A percentile compares a stretch with the other conserved stretches of the same genome.
Evolutionary conservation across 768 basidiomycete genomes (phyloP).

Genomic region (Hebeloma cylindrosporum): DNA sequence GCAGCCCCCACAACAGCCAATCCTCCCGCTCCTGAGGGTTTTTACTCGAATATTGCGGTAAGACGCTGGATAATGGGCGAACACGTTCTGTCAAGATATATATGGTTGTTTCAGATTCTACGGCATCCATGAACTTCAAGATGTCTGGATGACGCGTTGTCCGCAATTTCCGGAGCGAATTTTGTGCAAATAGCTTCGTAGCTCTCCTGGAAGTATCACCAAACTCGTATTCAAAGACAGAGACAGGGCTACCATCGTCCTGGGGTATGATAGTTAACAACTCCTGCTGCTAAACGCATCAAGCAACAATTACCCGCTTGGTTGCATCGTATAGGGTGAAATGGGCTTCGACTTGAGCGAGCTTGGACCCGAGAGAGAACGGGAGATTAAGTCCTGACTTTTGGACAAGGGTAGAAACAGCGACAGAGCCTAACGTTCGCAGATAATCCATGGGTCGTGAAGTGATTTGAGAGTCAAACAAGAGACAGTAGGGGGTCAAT

Average conservation of each 20-base stretch:
- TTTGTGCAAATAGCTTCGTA: slow-evolving; percentile 76
- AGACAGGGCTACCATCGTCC: slow-evolving; percentile 87
- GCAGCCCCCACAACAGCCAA: slow-evolving; percentile 92
- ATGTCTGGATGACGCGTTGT: slow-evolving; percentile 95
- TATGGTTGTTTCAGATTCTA: slow-evolving; percentile 84
- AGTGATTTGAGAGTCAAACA: no score
- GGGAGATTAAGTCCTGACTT: slow-evolving; percentile 91
- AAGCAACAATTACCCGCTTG: slow-evolving; percentile 65
- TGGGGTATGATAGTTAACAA: slow-evolving; percentile 33
- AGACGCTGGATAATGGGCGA: slow-evolving; percentile 61
- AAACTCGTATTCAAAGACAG: slow-evolving; percentile 91
- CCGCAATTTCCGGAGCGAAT: slow-evolving; percentile 86
- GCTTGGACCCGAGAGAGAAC: slow-evolving; percentile 77
- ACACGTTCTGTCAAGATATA: slow-evolving; percentile 96
- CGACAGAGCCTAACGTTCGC: slow-evolving; percentile 78
- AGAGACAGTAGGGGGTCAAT: no score
- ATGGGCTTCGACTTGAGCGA: slow-evolving; percentile 66
- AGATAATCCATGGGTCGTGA: slow-evolving; percentile 71
- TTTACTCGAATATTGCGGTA: slow-evolving; percentile 65
- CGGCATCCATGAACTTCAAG: slow-evolving; percentile 91
- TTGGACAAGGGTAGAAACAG: slow-evolving; percentile 87
- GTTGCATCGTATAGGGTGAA: slow-evolving; percentile 88
- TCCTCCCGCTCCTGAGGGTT: slow-evolving; percentile 71
- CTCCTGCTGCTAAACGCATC: not conserved
- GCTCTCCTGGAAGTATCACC: slow-evolving; percentile 58